Evolutionary conservation across 2,329 filamentous ascomycete genomes (phyloP).

Genomic region (Metarhizium sp.): DNA sequence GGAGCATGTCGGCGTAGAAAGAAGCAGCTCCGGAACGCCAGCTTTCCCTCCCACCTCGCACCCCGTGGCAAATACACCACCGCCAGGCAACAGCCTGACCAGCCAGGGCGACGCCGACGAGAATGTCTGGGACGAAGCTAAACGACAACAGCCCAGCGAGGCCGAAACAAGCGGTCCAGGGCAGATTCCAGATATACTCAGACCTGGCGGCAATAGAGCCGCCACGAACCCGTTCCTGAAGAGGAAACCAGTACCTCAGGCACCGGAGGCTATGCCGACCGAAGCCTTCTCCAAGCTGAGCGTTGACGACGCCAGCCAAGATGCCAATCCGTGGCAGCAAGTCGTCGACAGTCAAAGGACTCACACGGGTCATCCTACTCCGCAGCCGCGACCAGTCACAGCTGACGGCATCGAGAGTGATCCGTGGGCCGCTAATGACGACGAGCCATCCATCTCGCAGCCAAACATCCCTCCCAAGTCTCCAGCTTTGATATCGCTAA

Average conservation of each 20-base stretch:
- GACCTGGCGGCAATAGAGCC: slow-evolving; percentile 22
- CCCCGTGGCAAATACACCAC: too few species aligned
- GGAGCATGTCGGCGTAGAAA: slow-evolving; percentile 10
- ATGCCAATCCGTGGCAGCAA: slow-evolving; percentile 26
- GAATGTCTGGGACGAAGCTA: slow-evolving; percentile 22
- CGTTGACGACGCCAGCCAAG: slow-evolving; percentile 29
- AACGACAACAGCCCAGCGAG: slow-evolving; percentile 6
- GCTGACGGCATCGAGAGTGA: slow-evolving; percentile 19
- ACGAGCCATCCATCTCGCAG: slow-evolving; percentile 19
- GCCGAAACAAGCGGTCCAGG: slow-evolving; percentile 3
- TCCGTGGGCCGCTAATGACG: slow-evolving; percentile 15
- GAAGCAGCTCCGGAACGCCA: neutral
- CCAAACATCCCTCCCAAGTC: slow-evolving; percentile 15
- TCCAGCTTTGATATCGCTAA: slow-evolving; percentile 25
- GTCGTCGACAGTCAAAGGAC: slow-evolving; percentile 14
- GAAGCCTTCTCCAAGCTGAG: slow-evolving; percentile 31
- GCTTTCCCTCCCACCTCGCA: too few species aligned
- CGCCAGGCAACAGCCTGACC: slow-evolving; percentile 16
- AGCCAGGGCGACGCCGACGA: slow-evolving; percentile 14
- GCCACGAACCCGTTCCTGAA: slow-evolving; percentile 47
- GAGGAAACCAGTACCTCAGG: slow-evolving; percentile 25
- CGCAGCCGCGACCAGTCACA: slow-evolving; percentile 9
- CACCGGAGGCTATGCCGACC: slow-evolving; percentile 15
- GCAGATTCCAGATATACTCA: slow-evolving; percentile 22
- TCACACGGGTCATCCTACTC: slow-evolving; percentile 4